Evolutionary conservation across 306 rosid species (phyloP), one percentile per base, ranked within the genome.

Genomic region (Arachis stenosperma): DNA sequence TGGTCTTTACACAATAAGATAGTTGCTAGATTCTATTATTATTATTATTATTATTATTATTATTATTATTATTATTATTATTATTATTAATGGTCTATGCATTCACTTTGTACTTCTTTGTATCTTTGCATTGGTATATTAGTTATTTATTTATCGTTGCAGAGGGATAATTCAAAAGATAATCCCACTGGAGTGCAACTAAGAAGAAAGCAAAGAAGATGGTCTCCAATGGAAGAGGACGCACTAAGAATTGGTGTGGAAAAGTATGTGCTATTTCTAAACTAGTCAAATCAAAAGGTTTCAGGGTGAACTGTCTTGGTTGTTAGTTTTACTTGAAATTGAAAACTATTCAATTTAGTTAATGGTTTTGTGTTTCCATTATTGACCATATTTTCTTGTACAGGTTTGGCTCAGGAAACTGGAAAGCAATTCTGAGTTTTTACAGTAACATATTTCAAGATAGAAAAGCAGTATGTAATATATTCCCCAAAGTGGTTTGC

Each of bases 371-470:
- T 36, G 53, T 72, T 69, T 76, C 67, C 58, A 76, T 80, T 61
- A 51, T 22, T 22, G 27, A 36, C 72, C 17, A 5, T 75, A 56
- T 84, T 61, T 78, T 79, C 65, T 55, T 43, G 27, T 79, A 43
- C 76, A 92, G 98, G 86, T 87, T 81, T 84, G 98, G 98, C 9
- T 83, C 37, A 74, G 98, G 98, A 54, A 84, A 81, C 69, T 92
- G 98, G 27, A 22, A 22, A 96, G 84, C 85, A 43, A 15, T 67
- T 29, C 90, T 92, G 57, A 82, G 51, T n/a, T 52, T 58, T 78
- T 71, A 85, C 71, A 78, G 65, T 6, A 87, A 87, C 29, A 70
- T 81, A 71, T 90, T 92, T 66, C 83, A 83, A 41, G 84, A 76
- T 67, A 87, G 98, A 84, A 90, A 84, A 36, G 91, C 86, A 74